A percentile compares a stretch with the other conserved stretches of the same genome.
These are phyloP conservation scores for Vachellia collinsii DNA, from an alignment of 306 rosid genomes.

Conservation along the genomic window DNA sequence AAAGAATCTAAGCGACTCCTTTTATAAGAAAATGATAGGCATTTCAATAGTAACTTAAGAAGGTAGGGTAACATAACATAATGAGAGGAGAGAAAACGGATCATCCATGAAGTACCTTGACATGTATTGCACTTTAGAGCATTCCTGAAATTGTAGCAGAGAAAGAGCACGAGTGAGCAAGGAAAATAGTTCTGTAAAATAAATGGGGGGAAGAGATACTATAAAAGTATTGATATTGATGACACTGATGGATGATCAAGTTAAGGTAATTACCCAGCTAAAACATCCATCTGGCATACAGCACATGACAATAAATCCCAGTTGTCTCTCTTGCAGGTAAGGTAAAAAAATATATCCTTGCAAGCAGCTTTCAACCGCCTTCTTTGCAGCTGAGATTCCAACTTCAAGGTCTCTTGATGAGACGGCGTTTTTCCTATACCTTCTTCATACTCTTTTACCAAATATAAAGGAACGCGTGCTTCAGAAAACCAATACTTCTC, in stretches of 20 bases:
- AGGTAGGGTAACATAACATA: slow-evolving; percentile 21
- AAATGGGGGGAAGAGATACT: not conserved
- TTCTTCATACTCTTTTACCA: slow-evolving; percentile 85
- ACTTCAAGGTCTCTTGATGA: slow-evolving; percentile 47
- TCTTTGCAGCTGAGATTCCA: slow-evolving; percentile 48
- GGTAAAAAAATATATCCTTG: slow-evolving; percentile 77
- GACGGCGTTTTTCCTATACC: slow-evolving; percentile 43
- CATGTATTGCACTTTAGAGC: slow-evolving; percentile 76
- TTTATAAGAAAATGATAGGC: slow-evolving; percentile 20
- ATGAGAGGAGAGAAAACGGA: slow-evolving; percentile 26
- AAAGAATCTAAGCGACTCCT: not conserved
- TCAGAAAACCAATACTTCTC: slow-evolving; percentile 87
- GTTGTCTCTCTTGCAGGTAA: slow-evolving; percentile 84
- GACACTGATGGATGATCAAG: slow-evolving; percentile 14
- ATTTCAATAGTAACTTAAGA: slow-evolving; percentile 13
- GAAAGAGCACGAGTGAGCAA: slow-evolving; percentile 26
- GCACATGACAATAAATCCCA: slow-evolving; percentile 64
- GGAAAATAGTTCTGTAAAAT: slow-evolving; percentile 19
- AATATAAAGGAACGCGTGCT: slow-evolving; percentile 76
- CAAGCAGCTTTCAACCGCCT: slow-evolving; percentile 51
- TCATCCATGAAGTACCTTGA: slow-evolving; percentile 63
- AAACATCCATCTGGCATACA: slow-evolving; percentile 65
- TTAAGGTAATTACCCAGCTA: slow-evolving; percentile 54
- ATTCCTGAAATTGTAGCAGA: slow-evolving; percentile 60
- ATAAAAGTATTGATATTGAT: not conserved